Percentiles rank a stretch among this genome's conserved stretches.
Conservation (phyloP, 2,329 filamentous ascomycete species). For the Bipolaris gigantea region DNA sequence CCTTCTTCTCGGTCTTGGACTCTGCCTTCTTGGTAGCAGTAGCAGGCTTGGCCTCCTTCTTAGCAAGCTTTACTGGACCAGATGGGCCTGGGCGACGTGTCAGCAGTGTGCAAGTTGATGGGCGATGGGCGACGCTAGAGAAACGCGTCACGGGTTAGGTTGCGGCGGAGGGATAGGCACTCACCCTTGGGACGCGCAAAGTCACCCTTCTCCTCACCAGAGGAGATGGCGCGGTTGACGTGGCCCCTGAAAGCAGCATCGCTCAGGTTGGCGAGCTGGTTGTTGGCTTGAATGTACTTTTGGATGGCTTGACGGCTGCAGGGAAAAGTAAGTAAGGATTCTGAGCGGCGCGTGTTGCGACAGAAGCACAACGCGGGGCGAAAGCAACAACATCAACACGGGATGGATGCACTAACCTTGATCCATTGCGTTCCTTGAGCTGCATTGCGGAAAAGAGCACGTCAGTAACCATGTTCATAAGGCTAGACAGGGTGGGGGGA, state of each 20-base stretch:
- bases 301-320: slow-evolving; percentile 70
- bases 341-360: slow-evolving; percentile 23
- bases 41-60: slow-evolving; percentile 62
- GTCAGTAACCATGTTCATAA: slow-evolving; percentile 50
- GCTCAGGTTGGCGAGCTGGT: slow-evolving; percentile 60
- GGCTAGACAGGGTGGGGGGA: slow-evolving; percentile 11
- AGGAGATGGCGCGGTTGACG: slow-evolving; percentile 83
- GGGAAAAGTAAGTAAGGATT: slow-evolving; percentile 39
- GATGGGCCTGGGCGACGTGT: slow-evolving; percentile 65
- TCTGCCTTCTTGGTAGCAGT: slow-evolving; percentile 35
- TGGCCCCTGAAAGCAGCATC: slow-evolving; percentile 67
- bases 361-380: slow-evolving; percentile 33
- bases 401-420: slow-evolving; percentile 59
- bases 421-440: slow-evolving; percentile 72
- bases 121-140: neutral
- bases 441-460: slow-evolving; percentile 49
- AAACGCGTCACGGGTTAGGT: neutral
- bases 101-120: slow-evolving; percentile 10
- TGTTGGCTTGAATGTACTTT: slow-evolving; percentile 75
- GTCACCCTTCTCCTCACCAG: slow-evolving; percentile 81
- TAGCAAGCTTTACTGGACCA: slow-evolving; percentile 88
- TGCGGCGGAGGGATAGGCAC: slow-evolving; percentile 36
- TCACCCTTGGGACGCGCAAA: slow-evolving; percentile 91
- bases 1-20: slow-evolving; percentile 40
- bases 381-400: slow-evolving; percentile 21